phyloP scores from a whole-genome alignment of 2,329 filamentous ascomycete species.

The Aspergillus sergii region DNA sequence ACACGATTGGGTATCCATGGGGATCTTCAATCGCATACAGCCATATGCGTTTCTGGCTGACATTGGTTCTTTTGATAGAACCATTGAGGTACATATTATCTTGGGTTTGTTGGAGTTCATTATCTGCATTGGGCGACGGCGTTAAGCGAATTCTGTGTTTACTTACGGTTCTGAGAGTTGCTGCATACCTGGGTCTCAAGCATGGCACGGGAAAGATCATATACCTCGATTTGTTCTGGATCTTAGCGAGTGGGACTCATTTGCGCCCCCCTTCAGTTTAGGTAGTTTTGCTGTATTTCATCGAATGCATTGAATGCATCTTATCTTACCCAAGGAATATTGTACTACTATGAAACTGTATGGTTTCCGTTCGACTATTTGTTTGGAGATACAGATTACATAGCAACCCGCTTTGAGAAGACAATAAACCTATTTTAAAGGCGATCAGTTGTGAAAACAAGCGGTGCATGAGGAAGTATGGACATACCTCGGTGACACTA shows the following conservation, averaged over 20 bases:
- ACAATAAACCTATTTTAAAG: too few species aligned
- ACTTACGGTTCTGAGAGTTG: background rate
- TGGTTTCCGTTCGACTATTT: background rate
- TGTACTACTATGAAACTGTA: background rate
- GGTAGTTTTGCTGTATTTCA: background rate
- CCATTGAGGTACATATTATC: slow-evolving; percentile 9
- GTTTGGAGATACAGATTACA: background rate
- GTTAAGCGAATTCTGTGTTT: slow-evolving; percentile 6
- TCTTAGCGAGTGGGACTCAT: background rate
- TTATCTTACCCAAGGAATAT: background rate
- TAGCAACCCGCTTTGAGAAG: background rate
- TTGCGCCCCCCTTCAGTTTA: background rate
- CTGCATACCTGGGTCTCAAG: slow-evolving; percentile 13
- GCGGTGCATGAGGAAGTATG: too few species aligned
- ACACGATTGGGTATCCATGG: background rate
- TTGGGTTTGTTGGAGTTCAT: slow-evolving; percentile 8
- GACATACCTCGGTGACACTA: too few species aligned
- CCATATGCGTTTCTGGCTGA: background rate
- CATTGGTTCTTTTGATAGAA: background rate
- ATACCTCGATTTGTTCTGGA: slow-evolving; percentile 7
- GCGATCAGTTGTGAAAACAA: too few species aligned
- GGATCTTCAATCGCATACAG: background rate
- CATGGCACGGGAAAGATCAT: slow-evolving; percentile 12
- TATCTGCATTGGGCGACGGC: slow-evolving; percentile 17
- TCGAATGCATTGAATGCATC: background rate